A percentile compares a stretch with the other conserved stretches of the same genome.
phyloP scores from a whole-genome alignment of 1,284 basidiomycete species.

The Pseudozyma sp. region DNA sequence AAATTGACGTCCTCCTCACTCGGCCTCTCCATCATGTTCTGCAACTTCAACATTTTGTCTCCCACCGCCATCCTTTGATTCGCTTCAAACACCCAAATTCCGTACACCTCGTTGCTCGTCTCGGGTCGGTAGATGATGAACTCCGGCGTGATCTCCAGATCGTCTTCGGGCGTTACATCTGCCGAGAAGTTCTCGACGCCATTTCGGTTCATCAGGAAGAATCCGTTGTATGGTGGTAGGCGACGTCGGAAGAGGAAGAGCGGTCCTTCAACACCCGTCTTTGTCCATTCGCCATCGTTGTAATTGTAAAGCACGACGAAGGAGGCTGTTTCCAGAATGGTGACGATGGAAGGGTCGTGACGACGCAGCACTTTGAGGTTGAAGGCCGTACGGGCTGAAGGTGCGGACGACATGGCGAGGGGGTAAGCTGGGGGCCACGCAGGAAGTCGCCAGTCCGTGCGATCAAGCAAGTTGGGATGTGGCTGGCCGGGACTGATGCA shows the following conservation, averaged over 20 bases:
- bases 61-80: slow-evolving; percentile 78
- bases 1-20: slow-evolving; percentile 21
- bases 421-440: no score
- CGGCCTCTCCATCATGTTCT: slow-evolving; percentile 42
- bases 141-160: slow-evolving; percentile 74
- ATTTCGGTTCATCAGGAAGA: slow-evolving; percentile 86
- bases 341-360: slow-evolving; percentile 81
- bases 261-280: slow-evolving; percentile 85
- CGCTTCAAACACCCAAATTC: slow-evolving; percentile 82
- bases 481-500: no score
- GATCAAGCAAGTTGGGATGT: neutral
- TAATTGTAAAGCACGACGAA: slow-evolving; percentile 74
- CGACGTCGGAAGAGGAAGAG: slow-evolving; percentile 89
- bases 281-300: slow-evolving; percentile 72
- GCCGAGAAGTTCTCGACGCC: slow-evolving; percentile 86
- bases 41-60: slow-evolving; percentile 60
- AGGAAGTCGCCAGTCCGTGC: neutral
- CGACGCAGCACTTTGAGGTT: slow-evolving; percentile 86
- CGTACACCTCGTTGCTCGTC: slow-evolving; percentile 72
- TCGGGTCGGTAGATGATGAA: slow-evolving; percentile 82
- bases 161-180: slow-evolving; percentile 81
- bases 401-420: slow-evolving; percentile 23
- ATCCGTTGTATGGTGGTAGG: slow-evolving; percentile 79
- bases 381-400: slow-evolving; percentile 56
- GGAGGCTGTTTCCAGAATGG: slow-evolving; percentile 85